Base-by-base conservation (phyloP, 805 yeast genomes). In the Saccharomyces cerevisiae region DNA sequence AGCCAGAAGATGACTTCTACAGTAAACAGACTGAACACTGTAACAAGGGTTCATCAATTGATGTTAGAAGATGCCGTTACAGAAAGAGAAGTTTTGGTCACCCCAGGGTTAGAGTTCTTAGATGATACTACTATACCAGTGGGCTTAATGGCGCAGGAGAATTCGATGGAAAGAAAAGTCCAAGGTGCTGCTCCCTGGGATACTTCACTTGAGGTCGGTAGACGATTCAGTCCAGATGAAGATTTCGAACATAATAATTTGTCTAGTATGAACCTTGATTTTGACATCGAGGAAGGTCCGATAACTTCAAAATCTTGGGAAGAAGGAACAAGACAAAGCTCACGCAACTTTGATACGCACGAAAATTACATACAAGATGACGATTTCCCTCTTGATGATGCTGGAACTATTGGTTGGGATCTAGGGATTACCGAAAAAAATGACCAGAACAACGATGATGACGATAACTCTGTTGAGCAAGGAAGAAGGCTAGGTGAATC, bases 61-160 rank as follows among this genome's bases (percentile, higher is more conserved):
- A 79, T 83, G 1, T 74, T 90, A 60, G 82, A 79, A 62, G 96
- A 90, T 70, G 87, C 88, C 21, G 84, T 89, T 48, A 85, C 96
- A 0, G 88, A 84, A 55, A 77, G 83, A 41, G 95, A 88, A 63
- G 80, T 89, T 58, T 72, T 87, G 46, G 79, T 79, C 57, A 87
- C 83, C 59, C 87, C 82, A 48, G 86, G 86, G 31, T 69, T 80
- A 61, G 67, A 61, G 21, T 68, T 66, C 47, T 64, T 67, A 41
- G 59, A 59, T 28, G 63, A 61, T 43, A 50, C 54, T 11, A 50
- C 58, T 6, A 52, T 51, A 9, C 41, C 56, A 28, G 46, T 43
- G 21, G 65, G 55, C 8, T 58, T 59, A n/a, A 54, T 63, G 55
- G 54, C 36, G 30, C 31, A 51, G 9, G 64, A 56, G 43, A 55